A percentile compares a stretch with the other conserved stretches of the same genome.
These are phyloP conservation scores for Thuja plicata DNA, from an alignment of 83 land plant species.

Conservation along the genomic window DNA sequence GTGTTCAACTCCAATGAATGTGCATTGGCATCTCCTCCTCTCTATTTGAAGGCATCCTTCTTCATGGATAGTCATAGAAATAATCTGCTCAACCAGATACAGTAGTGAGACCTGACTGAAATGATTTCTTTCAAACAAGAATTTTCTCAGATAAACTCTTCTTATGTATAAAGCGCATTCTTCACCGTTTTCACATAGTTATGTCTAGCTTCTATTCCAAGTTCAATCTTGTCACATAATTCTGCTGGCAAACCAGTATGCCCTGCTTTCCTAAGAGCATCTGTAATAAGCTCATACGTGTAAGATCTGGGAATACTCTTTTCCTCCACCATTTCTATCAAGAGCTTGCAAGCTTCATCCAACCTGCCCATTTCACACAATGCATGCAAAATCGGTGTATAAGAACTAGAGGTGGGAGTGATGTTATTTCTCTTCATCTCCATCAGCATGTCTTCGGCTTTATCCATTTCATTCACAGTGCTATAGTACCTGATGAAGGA, in stretches of 20 bases:
- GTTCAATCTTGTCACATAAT: slow-evolving; percentile 34
- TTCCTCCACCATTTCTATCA: slow-evolving; percentile 52
- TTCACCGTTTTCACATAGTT: slow-evolving; percentile 37
- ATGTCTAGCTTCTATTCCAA: slow-evolving; percentile 46
- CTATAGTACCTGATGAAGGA: slow-evolving; percentile 71
- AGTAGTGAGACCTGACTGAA: not conserved
- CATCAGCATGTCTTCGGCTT: slow-evolving; percentile 51
- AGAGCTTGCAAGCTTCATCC: slow-evolving; percentile 43
- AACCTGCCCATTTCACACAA: slow-evolving; percentile 55
- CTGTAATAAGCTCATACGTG: slow-evolving; percentile 57
- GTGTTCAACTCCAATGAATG: not conserved
- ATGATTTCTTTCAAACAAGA: not conserved
- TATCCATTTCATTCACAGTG: slow-evolving; percentile 57
- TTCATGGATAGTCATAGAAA: not conserved
- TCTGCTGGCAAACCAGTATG: slow-evolving; percentile 25
- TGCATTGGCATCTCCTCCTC: not conserved
- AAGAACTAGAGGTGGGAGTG: slow-evolving; percentile 49
- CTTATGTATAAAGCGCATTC: slow-evolving; percentile 19
- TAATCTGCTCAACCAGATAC: not conserved
- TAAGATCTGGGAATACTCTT: slow-evolving; percentile 55
- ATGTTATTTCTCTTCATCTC: slow-evolving; percentile 52
- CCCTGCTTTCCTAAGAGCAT: slow-evolving; percentile 30
- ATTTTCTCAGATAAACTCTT: not conserved
- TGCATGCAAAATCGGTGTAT: slow-evolving; percentile 71
- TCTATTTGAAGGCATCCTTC: not conserved